Conservation (phyloP, 2,329 filamentous ascomycete species). For the Septoria linicola region DNA sequence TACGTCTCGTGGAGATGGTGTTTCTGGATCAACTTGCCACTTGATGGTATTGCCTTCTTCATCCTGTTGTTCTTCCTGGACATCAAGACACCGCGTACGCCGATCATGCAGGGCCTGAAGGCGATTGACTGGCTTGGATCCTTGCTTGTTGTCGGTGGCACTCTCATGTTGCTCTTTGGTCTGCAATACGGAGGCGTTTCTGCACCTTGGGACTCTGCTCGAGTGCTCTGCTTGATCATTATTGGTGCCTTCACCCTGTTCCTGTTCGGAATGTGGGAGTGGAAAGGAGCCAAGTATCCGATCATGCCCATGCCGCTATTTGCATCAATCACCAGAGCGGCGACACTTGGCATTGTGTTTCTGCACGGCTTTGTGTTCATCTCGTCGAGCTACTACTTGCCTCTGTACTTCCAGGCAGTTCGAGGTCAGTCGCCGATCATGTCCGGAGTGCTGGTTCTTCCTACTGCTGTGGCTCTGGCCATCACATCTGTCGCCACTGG, state of each 20-base stretch:
- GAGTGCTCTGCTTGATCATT: constrained; percentile 73
- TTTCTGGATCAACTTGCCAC: constrained; percentile 63
- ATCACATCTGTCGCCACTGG: constrained; percentile 38
- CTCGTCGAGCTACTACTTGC: constrained; percentile 72
- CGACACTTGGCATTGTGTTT: constrained; percentile 66
- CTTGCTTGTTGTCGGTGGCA: constrained; percentile 68
- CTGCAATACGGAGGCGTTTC: constrained; percentile 78
- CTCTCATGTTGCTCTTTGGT: constrained; percentile 81
- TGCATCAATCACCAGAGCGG: constrained; percentile 62
- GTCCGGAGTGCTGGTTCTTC: constrained; percentile 62
- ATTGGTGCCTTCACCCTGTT: constrained; percentile 62
- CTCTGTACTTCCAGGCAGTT: constrained; percentile 80
- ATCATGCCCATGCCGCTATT: constrained; percentile 76
- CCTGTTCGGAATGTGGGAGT: constrained; percentile 72
- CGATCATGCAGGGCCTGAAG: constrained; percentile 60
- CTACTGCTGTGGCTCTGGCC: constrained; percentile 38
- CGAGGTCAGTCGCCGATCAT: constrained; percentile 66
- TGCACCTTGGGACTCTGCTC: constrained; percentile 72
- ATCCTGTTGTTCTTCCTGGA: constrained; percentile 63
- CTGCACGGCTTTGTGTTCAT: constrained; percentile 77
- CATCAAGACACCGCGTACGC: constrained; percentile 65
- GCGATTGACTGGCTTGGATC: constrained; percentile 67
- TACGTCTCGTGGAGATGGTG: constrained; percentile 64
- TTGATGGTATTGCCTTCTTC: constrained; percentile 59
- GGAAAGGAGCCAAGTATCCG: constrained; percentile 70